Base-by-base conservation (phyloP, 192 early-diverging fungal genomes). In the Backusella tuberculispora region DNA sequence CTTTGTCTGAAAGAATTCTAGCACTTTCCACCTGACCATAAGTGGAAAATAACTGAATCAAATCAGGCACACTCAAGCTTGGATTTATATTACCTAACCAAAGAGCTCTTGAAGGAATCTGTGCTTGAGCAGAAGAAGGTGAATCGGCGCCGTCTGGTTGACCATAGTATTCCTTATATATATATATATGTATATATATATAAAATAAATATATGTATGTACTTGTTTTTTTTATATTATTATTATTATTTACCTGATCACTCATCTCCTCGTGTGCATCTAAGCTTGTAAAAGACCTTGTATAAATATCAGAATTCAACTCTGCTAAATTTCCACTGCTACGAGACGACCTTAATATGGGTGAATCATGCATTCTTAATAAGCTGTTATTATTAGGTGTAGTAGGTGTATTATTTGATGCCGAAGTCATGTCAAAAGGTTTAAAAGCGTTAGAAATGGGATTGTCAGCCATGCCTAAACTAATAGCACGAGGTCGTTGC, bases 81-180 rank as follows among this genome's bases (percentile, higher is more conserved):
- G 94, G 89, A 77, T 97, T 95, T 13, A 98, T 88, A 74, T 97
- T 98, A 42, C 96, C 96, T 71, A 98, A 91, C 96, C 96, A 98
- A 19, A 99, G 85, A 9, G 94, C 95, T 5, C 96, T 91, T 21
- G 95, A 92, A 17, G 97, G 95, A 47, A 90, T 85, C 40, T 84
- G 88, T 37, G 86, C 81, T 17, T 83, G 74, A 34, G 67, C 43
- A 13, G 72, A 73, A 42, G 72, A 65, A 12, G 60, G 53, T 63
- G 71, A 72, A 42, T 72, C 71, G 9, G 71, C 34, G n/a, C 47
- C 53, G 44, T 71, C 69, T 42, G 68, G 24, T 69, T 44, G 41
- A 47, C 71, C 50, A 40, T 72, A 72, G 38, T 63, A 65, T 45
- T 73, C 72, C 72, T 73, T 64, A 24, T 65, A 64, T 37, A 19